These are phyloP conservation scores for Collybia nuda DNA, from an alignment of 768 basidiomycete species.

Conservation along the genomic window DNA sequence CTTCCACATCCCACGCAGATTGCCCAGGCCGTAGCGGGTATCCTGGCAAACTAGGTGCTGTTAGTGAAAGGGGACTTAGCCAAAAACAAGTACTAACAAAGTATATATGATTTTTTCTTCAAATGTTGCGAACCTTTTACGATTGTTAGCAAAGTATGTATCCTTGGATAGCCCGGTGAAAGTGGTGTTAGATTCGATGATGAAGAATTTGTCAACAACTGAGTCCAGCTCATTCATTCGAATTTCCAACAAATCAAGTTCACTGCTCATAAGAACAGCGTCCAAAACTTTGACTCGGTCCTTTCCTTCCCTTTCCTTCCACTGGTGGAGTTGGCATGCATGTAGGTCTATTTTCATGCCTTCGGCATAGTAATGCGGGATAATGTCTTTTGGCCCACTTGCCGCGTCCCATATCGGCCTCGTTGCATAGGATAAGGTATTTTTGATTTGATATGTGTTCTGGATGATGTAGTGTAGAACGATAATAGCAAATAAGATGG, in stretches of 20 bases:
- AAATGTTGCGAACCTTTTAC: constrained; percentile 46
- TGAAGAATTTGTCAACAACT: constrained; percentile 58
- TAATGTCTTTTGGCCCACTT: constrained; percentile 43
- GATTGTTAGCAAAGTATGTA: constrained; percentile 47
- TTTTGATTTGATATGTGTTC: constrained; percentile 50
- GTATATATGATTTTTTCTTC: constrained; percentile 53
- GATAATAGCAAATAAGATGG: constrained; percentile 25
- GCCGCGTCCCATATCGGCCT: constrained; percentile 60
- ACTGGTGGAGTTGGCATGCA: constrained; percentile 55
- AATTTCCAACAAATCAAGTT: constrained; percentile 63
- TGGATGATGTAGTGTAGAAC: constrained; percentile 35
- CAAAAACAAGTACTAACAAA: constrained; percentile 31
- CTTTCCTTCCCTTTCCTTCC: constrained; percentile 35
- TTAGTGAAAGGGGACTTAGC: background rate
- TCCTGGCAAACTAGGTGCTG: constrained; percentile 40
- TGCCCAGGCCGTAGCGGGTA: constrained; percentile 39
- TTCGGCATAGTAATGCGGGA: constrained; percentile 58
- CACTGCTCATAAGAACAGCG: constrained; percentile 61
- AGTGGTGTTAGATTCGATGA: constrained; percentile 61
- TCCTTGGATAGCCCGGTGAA: constrained; percentile 62
- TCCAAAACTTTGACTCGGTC: constrained; percentile 47
- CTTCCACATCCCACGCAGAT: constrained; percentile 51
- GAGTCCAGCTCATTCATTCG: constrained; percentile 59
- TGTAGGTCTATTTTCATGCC: constrained; percentile 42
- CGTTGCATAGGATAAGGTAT: constrained; percentile 54